These are phyloP conservation scores for Pilaira anomala DNA, from an alignment of 192 early-diverging fungal genomes.

Conservation along the genomic window DNA sequence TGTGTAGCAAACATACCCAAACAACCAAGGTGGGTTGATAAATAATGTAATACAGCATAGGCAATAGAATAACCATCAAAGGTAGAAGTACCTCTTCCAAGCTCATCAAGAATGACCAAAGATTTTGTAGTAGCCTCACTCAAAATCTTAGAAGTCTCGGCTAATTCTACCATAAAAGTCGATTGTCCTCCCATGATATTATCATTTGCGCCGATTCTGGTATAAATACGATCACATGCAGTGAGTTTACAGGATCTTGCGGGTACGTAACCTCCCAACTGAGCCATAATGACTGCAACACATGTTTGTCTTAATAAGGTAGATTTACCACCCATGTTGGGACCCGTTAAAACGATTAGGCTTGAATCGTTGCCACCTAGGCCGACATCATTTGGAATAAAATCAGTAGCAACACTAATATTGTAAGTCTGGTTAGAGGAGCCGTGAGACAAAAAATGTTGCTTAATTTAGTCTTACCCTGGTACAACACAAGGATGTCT, in stretches of 20 bases:
- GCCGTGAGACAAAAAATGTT: not conserved
- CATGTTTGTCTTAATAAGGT: constrained; percentile 94
- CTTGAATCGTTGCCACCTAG: constrained; percentile 65
- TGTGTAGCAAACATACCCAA: constrained; percentile 95
- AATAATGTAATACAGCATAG: constrained; percentile 80
- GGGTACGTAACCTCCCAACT: constrained; percentile 93
- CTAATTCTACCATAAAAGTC: constrained; percentile 96
- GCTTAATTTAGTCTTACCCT: constrained; percentile 38
- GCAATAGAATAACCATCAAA: constrained; percentile 98
- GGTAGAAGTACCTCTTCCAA: constrained; percentile 95
- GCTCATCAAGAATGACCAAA: constrained; percentile 95
- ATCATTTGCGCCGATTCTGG: constrained; percentile 97
- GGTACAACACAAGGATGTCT: constrained; percentile 89
- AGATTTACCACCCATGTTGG: constrained; percentile 99
- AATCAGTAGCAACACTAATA: constrained; percentile 55
- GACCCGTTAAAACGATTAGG: constrained; percentile 92
- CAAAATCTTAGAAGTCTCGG: constrained; percentile 91
- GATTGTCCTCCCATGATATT: constrained; percentile 91
- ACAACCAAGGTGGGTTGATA: constrained; percentile 80
- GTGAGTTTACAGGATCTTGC: constrained; percentile 69
- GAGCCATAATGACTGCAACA: constrained; percentile 93
- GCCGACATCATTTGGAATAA: constrained; percentile 93
- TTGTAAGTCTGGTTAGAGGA: not conserved
- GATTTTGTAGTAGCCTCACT: constrained; percentile 85
- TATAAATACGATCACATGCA: constrained; percentile 93